These are phyloP conservation scores for Kandelia obovata DNA, from an alignment of 345 rosid genomes.

Conservation along the genomic window DNA sequence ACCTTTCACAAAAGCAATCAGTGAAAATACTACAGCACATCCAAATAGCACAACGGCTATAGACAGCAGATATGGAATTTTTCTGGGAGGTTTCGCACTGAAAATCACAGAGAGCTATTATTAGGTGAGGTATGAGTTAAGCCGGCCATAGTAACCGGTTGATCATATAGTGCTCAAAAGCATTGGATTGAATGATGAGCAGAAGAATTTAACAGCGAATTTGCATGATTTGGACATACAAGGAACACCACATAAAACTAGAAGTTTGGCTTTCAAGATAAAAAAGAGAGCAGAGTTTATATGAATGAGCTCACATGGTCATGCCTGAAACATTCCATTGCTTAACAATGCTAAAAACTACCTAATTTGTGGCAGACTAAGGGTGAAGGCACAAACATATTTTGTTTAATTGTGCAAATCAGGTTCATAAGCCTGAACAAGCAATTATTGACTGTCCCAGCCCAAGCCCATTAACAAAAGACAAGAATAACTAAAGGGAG, in stretches of 20 bases:
- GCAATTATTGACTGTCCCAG: too few relatives aligned
- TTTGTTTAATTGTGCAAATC: constrained; percentile 4
- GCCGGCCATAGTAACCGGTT: neutral
- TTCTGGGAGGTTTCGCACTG: constrained; percentile 60
- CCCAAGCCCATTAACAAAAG: too few relatives aligned
- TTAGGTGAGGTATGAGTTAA: neutral
- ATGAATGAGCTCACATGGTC: neutral
- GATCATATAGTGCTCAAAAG: neutral
- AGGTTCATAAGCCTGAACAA: too few relatives aligned
- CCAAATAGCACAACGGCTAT: constrained; percentile 64
- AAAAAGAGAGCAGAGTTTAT: neutral
- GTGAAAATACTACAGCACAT: constrained; percentile 65
- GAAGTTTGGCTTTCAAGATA: constrained; percentile 9
- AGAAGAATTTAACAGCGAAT: neutral
- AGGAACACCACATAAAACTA: neutral
- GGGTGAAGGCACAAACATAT: neutral
- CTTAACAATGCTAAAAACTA: neutral
- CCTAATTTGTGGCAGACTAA: neutral
- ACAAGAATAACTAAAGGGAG: neutral
- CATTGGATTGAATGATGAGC: neutral
- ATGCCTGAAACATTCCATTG: neutral
- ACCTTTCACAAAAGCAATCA: constrained; percentile 67
- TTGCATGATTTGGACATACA: neutral
- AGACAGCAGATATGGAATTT: constrained; percentile 73
- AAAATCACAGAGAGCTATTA: constrained; percentile 30